A percentile compares a stretch with the other conserved stretches of the same genome.
phyloP scores from a whole-genome alignment of 23 red algal species.

The Porphyridium purpureum region DNA sequence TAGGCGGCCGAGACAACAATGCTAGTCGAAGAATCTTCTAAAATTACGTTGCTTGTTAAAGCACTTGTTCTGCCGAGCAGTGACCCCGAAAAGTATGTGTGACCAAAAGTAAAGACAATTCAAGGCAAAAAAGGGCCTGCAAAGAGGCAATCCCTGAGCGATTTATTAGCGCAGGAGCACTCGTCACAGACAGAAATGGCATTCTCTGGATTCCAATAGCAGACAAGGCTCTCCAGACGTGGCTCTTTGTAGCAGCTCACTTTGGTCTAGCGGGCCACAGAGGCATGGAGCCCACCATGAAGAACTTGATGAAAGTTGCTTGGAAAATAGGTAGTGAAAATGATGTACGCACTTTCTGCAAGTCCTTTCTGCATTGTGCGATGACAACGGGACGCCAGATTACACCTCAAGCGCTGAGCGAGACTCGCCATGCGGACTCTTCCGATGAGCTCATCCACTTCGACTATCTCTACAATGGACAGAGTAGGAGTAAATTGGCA shows the following conservation, averaged over 20 bases:
- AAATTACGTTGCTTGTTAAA: neutral
- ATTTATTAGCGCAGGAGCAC: neutral
- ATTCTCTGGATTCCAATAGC: neutral
- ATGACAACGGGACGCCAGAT: neutral
- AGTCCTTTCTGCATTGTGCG: constrained; percentile 10
- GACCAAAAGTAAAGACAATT: neutral
- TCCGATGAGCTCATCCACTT: constrained; percentile 8
- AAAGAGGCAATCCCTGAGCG: neutral
- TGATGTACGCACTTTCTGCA: constrained; percentile 7
- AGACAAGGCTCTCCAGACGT: neutral
- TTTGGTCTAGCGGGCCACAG: neutral
- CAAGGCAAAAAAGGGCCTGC: neutral
- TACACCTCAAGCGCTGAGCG: neutral
- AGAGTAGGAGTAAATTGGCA: neutral
- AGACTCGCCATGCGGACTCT: neutral
- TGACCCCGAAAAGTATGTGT: neutral
- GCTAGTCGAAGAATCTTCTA: neutral
- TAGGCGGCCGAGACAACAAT: neutral
- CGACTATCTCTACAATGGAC: neutral
- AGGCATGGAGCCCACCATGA: neutral
- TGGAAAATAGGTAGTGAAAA: neutral
- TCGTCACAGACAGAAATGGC: neutral
- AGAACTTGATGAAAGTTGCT: neutral
- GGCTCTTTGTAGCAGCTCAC: constrained; percentile 2
- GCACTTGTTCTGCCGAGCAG: neutral